phyloP scores from a whole-genome alignment of 2,329 filamentous ascomycete species.

The Penicillium griseofulvum region DNA sequence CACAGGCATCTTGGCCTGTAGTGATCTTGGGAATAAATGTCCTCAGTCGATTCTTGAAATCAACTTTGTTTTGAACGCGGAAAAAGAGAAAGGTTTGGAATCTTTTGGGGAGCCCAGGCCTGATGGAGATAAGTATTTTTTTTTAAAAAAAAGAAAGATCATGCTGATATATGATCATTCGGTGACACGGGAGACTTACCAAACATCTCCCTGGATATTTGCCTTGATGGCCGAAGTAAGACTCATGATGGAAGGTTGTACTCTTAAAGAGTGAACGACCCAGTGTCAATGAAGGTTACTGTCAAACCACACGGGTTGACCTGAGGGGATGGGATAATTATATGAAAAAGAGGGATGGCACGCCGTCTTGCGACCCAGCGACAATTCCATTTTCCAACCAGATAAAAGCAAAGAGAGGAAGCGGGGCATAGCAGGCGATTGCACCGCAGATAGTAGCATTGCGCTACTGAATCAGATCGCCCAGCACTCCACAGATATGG shows the following conservation, averaged over 20 bases:
- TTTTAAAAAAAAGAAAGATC: neutral
- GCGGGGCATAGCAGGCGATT: neutral
- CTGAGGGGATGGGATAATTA: neutral
- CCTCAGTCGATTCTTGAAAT: conserved; percentile 10
- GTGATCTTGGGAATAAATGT: conserved; percentile 12
- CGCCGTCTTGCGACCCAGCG: neutral
- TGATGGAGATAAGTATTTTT: neutral
- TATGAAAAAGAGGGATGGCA: neutral
- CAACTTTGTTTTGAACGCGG: conserved; percentile 3
- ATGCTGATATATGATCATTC: neutral
- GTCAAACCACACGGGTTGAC: neutral
- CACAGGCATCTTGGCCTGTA: conserved; percentile 7
- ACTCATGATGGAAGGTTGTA: neutral
- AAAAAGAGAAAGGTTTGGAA: conserved; percentile 16
- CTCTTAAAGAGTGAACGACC: neutral
- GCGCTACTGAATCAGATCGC: neutral
- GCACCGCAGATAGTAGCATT: neutral
- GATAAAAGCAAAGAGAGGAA: neutral
- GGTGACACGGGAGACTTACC: conserved; percentile 6
- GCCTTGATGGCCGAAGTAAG: neutral
- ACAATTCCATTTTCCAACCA: neutral
- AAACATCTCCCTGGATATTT: conserved; percentile 20
- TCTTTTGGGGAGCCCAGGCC: conserved; percentile 5
- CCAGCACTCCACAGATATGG: neutral
- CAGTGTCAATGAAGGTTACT: neutral